Percentiles rank a stretch among this genome's conserved stretches.
Evolutionary conservation across 176 grass and related monocot genomes (phyloP).

Genomic region (Paspalum vaginatum): DNA sequence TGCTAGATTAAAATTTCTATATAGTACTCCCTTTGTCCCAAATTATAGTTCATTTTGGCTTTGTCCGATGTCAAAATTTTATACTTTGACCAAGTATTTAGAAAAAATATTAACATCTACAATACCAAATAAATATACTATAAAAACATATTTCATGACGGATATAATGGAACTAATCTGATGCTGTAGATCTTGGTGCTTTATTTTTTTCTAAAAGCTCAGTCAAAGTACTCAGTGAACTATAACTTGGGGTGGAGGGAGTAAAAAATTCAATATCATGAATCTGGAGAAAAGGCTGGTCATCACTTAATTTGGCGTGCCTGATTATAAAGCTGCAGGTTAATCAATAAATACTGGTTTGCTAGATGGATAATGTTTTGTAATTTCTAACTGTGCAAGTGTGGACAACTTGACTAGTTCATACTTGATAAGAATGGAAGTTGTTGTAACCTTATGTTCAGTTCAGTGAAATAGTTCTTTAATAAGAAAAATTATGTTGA

Average conservation of each 20-base stretch:
- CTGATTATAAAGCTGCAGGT: not conserved
- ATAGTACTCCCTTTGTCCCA: not conserved
- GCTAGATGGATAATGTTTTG: conserved; percentile 2
- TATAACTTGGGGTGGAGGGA: too few species aligned
- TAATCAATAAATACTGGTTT: conserved; percentile 1
- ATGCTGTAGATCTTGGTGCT: too few species aligned
- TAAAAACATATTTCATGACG: too few species aligned
- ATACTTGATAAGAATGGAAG: conserved; percentile 3
- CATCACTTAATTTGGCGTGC: not conserved
- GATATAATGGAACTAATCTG: too few species aligned
- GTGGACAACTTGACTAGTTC: not conserved
- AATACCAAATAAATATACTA: too few species aligned
- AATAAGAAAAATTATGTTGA: conserved; percentile 12
- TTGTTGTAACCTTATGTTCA: not conserved
- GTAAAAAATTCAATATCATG: not conserved
- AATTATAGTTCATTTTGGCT: too few species aligned
- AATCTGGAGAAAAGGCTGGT: not conserved
- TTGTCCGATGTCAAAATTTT: too few species aligned
- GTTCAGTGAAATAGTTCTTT: conserved; percentile 28
- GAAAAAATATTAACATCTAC: too few species aligned
- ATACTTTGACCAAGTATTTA: too few species aligned
- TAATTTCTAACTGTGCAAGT: not conserved
- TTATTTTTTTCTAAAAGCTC: too few species aligned
- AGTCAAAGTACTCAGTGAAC: too few species aligned
- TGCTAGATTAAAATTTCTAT: not conserved